Conservation (phyloP, 768 basidiomycete genomes). For the Boletus vinaceobasis region DNA sequence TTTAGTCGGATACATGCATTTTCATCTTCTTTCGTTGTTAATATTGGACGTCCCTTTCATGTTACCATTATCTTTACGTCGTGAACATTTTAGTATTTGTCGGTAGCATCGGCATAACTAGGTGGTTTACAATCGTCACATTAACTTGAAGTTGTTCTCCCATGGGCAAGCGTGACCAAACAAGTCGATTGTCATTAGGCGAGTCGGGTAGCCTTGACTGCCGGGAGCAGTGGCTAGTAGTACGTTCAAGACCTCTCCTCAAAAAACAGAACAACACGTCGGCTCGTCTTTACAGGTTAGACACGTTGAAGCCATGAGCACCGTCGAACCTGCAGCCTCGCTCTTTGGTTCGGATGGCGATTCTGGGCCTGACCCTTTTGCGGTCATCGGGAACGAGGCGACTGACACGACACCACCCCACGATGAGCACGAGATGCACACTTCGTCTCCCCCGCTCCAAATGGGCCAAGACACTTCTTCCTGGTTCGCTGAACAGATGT, state of each 20-base stretch:
- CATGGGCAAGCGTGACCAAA: constrained; percentile 29
- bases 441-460: constrained; percentile 22
- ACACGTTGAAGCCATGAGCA: constrained; percentile 50
- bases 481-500: constrained; percentile 37
- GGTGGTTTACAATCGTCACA: constrained; percentile 18
- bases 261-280: constrained; percentile 14
- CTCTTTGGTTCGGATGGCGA: constrained; percentile 69
- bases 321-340: constrained; percentile 75
- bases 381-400: constrained; percentile 47
- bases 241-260: not conserved
- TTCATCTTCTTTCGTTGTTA: constrained; percentile 29
- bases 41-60: constrained; percentile 24
- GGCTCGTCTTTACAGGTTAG: constrained; percentile 6
- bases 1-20: constrained; percentile 26
- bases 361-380: constrained; percentile 59
- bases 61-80: constrained; percentile 19
- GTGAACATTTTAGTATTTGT: constrained; percentile 6
- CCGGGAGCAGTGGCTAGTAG: not conserved
- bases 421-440: constrained; percentile 21
- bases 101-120: constrained; percentile 12
- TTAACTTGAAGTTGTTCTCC: not conserved
- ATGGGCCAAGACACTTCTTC: constrained; percentile 39
- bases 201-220: constrained; percentile 1
- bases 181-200: constrained; percentile 9
- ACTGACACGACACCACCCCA: constrained; percentile 29